Base-by-base conservation (phyloP, 2,329 filamentous ascomycete species). In the Cryphonectria radicalis region DNA sequence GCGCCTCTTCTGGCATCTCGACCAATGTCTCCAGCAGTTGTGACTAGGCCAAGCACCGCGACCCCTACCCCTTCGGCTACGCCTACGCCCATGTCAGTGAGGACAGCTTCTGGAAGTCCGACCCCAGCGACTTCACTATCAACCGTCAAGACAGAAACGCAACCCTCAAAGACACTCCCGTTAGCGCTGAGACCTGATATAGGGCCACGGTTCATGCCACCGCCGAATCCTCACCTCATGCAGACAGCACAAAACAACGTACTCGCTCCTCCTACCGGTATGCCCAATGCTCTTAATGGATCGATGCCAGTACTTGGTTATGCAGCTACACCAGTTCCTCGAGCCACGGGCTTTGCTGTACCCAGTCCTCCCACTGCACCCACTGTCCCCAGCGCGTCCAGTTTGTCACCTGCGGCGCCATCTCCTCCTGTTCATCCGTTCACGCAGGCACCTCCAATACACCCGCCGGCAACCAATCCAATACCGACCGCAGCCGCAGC, bases 241-340 rank as follows among this genome's bases (percentile, higher is more conserved):
- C 72, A 69, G 17, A 43, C 69, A 28, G 17, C 72, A 59, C 72
- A 70, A 43, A 50, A 59, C 8, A 72, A 63, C 40, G 70, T 79
- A 35, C 76, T 79, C 3, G 76, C 77, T 10, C 76, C 76, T n/a
- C 78, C 78, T 25, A 68, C 71, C 8, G 67, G 72, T 2, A 70
- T 74, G 22, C 68, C 75, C 13, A 73, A 74, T 14, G 74, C 76
- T 64, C 73, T 75, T 11, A 76, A 76, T 50, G 74, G 73, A 2
- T 76, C 76, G 19, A 76, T 78, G 73, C 74, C 76, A 7, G 75
- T 76, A 70, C 70, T 77, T 50, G 75, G 76, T 10, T 75, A 77
- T 55, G 68, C 75, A 46, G 67, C 70, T 0, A 55, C 70, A 40
- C 62, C 72, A 22, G 71, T 73, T 17, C 73, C 66, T 42, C 76